A percentile compares a stretch with the other conserved stretches of the same genome.
These are phyloP conservation scores for Lagenidium giganteum DNA, from an alignment of 352 stramenopile genomes.

Conservation along the genomic window DNA sequence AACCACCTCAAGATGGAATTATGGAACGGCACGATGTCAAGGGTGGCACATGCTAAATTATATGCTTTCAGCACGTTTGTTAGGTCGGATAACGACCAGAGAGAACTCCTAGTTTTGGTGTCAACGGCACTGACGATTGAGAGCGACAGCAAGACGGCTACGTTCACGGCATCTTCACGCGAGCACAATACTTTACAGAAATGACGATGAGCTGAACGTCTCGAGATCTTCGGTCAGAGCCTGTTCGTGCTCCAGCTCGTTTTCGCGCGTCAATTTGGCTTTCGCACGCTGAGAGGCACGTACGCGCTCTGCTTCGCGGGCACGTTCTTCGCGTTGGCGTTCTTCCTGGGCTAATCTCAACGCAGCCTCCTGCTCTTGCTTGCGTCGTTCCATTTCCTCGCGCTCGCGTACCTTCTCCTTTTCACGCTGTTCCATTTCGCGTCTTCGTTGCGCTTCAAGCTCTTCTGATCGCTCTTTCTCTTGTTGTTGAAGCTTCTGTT, in stretches of 20 bases:
- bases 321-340: slow-evolving; percentile 44
- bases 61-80: too few relatives aligned
- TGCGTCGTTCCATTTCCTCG: slow-evolving; percentile 63
- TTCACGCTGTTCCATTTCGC: slow-evolving; percentile 55
- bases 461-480: slow-evolving; percentile 71
- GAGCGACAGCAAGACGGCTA: too few relatives aligned
- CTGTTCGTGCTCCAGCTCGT: slow-evolving; percentile 69
- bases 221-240: slow-evolving; percentile 76
- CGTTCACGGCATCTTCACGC: slow-evolving; percentile 2
- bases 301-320: slow-evolving; percentile 48
- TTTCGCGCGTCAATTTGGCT: slow-evolving; percentile 59
- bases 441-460: slow-evolving; percentile 55
- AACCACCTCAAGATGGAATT: too few relatives aligned
- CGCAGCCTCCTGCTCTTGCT: slow-evolving; percentile 40
- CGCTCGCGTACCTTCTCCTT: slow-evolving; percentile 68
- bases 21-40: too few relatives aligned
- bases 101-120: too few relatives aligned
- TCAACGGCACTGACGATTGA: too few relatives aligned
- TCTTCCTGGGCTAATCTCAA: slow-evolving; percentile 48
- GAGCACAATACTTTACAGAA: slow-evolving; percentile 46
- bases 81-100: too few relatives aligned
- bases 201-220: slow-evolving; percentile 84
- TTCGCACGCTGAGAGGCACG: slow-evolving; percentile 45
- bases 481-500: slow-evolving; percentile 84
- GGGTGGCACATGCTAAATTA: too few relatives aligned